Conservation (phyloP, 1,139 yeast genomes). For the Nakaseomyces uthaithaninus region DNA sequence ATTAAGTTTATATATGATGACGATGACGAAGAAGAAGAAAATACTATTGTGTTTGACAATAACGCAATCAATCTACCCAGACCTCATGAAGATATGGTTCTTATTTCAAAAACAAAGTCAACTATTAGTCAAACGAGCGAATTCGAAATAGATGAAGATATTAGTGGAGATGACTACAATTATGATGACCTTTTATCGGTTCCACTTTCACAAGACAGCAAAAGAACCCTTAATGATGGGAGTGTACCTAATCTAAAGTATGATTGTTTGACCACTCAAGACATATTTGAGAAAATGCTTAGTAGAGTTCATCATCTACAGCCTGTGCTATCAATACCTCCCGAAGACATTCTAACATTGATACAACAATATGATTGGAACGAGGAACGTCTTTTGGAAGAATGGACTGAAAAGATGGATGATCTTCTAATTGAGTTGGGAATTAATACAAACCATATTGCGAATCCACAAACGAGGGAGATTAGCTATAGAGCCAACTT, state of each 20-base stretch:
- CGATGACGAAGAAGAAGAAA: conserved; percentile 1
- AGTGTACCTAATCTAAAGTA: conserved; percentile 24
- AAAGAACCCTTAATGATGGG: conserved; percentile 17
- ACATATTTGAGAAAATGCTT: conserved; percentile 26
- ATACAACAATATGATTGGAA: conserved; percentile 66
- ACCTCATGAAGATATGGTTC: conserved; percentile 7
- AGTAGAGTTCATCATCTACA: conserved; percentile 24
- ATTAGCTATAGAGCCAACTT: conserved; percentile 32
- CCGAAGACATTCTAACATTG: conserved; percentile 38
- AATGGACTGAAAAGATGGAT: conserved; percentile 49
- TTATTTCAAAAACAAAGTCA: conserved; percentile 6
- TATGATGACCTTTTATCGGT: conserved; percentile 17
- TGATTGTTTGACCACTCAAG: conserved; percentile 28
- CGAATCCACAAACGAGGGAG: conserved; percentile 14
- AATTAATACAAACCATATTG: conserved; percentile 26
- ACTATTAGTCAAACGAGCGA: conserved; percentile 19
- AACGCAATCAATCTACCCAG: background rate
- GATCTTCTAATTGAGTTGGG: conserved; percentile 45
- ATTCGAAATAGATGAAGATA: conserved; percentile 21
- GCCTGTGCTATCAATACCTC: conserved; percentile 25
- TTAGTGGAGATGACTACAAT: conserved; percentile 6
- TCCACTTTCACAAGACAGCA: conserved; percentile 9
- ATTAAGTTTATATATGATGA: conserved; percentile 5
- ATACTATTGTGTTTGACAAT: background rate
- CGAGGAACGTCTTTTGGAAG: conserved; percentile 60